Evolutionary conservation across 2,329 filamentous ascomycete genomes (phyloP).

Genomic region (Fusarium redolens): DNA sequence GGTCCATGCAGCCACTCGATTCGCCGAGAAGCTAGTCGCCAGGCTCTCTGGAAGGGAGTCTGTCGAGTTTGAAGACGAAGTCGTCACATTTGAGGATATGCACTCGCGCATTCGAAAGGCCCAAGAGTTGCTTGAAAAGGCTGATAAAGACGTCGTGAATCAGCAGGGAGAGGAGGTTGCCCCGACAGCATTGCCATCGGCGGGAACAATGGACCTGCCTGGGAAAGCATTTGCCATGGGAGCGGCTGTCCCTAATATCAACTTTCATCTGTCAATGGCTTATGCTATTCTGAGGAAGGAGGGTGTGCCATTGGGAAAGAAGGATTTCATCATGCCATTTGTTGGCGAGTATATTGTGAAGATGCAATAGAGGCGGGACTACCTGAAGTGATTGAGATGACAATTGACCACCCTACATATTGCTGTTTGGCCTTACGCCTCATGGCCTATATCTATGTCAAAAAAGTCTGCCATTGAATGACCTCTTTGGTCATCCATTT

Average conservation of each 20-base stretch:
- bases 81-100: conserved; percentile 47
- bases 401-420: neutral
- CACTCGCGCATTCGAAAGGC: conserved; percentile 46
- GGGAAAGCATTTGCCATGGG: conserved; percentile 55
- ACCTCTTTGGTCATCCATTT: neutral
- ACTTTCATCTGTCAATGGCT: conserved; percentile 68
- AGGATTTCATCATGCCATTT: conserved; percentile 58
- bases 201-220: conserved; percentile 34
- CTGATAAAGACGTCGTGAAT: conserved; percentile 49
- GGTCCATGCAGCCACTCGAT: conserved; percentile 45
- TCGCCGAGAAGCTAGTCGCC: conserved; percentile 43
- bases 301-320: conserved; percentile 70
- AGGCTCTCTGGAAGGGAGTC: conserved; percentile 45
- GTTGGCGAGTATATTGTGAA: conserved; percentile 37
- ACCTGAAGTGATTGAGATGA: neutral
- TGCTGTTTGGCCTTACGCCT: neutral
- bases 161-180: conserved; percentile 42
- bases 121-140: conserved; percentile 41
- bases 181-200: conserved; percentile 36
- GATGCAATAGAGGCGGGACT: neutral
- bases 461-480: neutral
- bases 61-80: conserved; percentile 40
- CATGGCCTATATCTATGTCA: neutral
- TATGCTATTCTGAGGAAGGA: conserved; percentile 68
- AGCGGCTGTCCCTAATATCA: conserved; percentile 67